phyloP scores from a whole-genome alignment of 1,284 basidiomycete species.

The Ganoderma sp. region DNA sequence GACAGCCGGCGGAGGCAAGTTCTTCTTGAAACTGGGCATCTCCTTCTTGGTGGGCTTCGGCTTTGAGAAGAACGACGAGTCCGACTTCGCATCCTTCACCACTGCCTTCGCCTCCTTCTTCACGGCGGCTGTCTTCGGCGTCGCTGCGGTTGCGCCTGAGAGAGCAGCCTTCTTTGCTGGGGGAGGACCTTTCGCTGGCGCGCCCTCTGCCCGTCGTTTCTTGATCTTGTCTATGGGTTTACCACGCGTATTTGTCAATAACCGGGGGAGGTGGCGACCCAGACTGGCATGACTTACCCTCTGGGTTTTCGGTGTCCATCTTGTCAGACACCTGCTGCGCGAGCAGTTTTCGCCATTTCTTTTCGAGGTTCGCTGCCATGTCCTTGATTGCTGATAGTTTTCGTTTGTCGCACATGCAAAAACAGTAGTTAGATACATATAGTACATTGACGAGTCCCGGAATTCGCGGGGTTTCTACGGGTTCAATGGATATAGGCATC shows the following conservation, averaged over 20 bases:
- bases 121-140: constrained; percentile 36
- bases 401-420: constrained; percentile 37
- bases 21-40: constrained; percentile 80
- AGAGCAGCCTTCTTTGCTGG: constrained; percentile 70
- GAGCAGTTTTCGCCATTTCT: constrained; percentile 74
- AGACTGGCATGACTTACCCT: constrained; percentile 75
- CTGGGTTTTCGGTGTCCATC: constrained; percentile 53
- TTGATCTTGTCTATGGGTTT: constrained; percentile 62
- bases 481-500: constrained; percentile 19
- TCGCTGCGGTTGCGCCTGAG: constrained; percentile 47
- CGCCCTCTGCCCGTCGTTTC: constrained; percentile 70
- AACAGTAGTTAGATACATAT: constrained; percentile 71
- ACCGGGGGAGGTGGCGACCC: constrained; percentile 31
- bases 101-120: constrained; percentile 47
- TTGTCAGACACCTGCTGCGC: constrained; percentile 46
- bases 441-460: constrained; percentile 25
- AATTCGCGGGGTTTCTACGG: constrained; percentile 21
- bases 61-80: constrained; percentile 84
- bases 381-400: constrained; percentile 79
- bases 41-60: constrained; percentile 77
- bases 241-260: constrained; percentile 22
- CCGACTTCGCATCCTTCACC: constrained; percentile 76
- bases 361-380: constrained; percentile 84
- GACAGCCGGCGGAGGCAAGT: constrained; percentile 44
- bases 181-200: constrained; percentile 54